A percentile compares a stretch with the other conserved stretches of the same genome.
Conservation (phyloP, 2,329 filamentous ascomycete genomes). For the Penicillium sp. region DNA sequence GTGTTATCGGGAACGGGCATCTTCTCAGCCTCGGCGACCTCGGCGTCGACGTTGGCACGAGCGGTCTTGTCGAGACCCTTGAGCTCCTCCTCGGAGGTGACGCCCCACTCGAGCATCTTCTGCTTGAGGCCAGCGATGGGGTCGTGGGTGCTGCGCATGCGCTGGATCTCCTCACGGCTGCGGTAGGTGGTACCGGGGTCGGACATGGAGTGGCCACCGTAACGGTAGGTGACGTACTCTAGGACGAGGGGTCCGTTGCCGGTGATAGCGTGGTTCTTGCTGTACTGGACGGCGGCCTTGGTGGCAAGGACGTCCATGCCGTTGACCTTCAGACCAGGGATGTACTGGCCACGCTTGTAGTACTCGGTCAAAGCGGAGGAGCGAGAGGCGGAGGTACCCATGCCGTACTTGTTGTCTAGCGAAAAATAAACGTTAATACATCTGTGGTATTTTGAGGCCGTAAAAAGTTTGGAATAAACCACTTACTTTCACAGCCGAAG, state of each 20-base stretch:
- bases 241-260: constrained; percentile 93
- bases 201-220: constrained; percentile 99
- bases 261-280: constrained; percentile 77
- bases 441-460: neutral
- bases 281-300: constrained; percentile 92
- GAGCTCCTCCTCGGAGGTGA: constrained; percentile 89
- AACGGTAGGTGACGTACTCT: constrained; percentile 99
- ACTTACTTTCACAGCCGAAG: constrained; percentile 96
- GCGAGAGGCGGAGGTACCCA: constrained; percentile 94
- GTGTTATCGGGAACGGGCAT: constrained; percentile 79
- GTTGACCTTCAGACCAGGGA: constrained; percentile 98
- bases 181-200: constrained; percentile 99
- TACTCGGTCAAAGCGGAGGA: constrained; percentile 97
- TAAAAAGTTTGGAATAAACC: neutral
- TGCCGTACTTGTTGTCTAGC: constrained; percentile 97
- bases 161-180: constrained; percentile 98
- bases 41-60: constrained; percentile 76
- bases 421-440: neutral
- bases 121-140: constrained; percentile 97
- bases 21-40: constrained; percentile 85
- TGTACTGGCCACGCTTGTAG: constrained; percentile 99
- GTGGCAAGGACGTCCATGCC: constrained; percentile 98
- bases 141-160: constrained; percentile 98
- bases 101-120: constrained; percentile 94
- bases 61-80: constrained; percentile 96